A percentile compares a stretch with the other conserved stretches of the same genome.
Conservation (phyloP, 768 basidiomycete genomes). For the Galerina sulciceps region DNA sequence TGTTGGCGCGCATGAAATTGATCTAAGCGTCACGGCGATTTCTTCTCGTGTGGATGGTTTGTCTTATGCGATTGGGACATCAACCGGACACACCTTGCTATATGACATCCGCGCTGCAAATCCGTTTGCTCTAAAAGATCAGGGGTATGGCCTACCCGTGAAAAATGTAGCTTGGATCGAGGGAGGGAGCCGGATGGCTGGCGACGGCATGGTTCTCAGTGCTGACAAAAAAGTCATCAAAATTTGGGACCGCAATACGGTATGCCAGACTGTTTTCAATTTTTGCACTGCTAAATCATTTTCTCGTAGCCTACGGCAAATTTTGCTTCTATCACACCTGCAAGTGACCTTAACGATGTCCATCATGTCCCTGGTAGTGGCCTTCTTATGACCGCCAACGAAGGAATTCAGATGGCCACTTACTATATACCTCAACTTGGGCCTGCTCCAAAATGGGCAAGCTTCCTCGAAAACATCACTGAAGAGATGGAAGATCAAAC, state of each 20-base stretch:
- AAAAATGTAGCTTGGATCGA: slow-evolving; percentile 89
- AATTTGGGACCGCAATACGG: slow-evolving; percentile 89
- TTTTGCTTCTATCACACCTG: slow-evolving; percentile 91
- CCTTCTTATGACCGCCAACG: slow-evolving; percentile 89
- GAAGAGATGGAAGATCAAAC: slow-evolving; percentile 97
- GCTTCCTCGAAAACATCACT: slow-evolving; percentile 97
- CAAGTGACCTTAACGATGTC: slow-evolving; percentile 86
- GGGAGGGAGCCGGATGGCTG: slow-evolving; percentile 81
- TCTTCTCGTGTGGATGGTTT: slow-evolving; percentile 87
- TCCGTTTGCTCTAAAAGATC: slow-evolving; percentile 91
- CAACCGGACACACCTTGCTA: slow-evolving; percentile 90
- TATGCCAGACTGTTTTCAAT: slow-evolving; percentile 37
- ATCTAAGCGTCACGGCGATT: slow-evolving; percentile 80
- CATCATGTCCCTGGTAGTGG: slow-evolving; percentile 91
- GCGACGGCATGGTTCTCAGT: slow-evolving; percentile 86
- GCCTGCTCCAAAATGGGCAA: slow-evolving; percentile 95
- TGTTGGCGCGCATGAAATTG: slow-evolving; percentile 31
- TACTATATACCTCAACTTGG: slow-evolving; percentile 97
- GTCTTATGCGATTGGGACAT: slow-evolving; percentile 93
- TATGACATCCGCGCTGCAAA: slow-evolving; percentile 90
- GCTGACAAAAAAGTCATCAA: slow-evolving; percentile 98
- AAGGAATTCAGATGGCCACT: slow-evolving; percentile 93
- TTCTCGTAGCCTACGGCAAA: slow-evolving; percentile 73
- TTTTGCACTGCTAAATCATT: slow-evolving; percentile 7
- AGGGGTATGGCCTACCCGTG: slow-evolving; percentile 93